A percentile compares a stretch with the other conserved stretches of the same genome.
Conservation (phyloP, 1,139 yeast genomes). For the Hyphopichia burtonii region DNA sequence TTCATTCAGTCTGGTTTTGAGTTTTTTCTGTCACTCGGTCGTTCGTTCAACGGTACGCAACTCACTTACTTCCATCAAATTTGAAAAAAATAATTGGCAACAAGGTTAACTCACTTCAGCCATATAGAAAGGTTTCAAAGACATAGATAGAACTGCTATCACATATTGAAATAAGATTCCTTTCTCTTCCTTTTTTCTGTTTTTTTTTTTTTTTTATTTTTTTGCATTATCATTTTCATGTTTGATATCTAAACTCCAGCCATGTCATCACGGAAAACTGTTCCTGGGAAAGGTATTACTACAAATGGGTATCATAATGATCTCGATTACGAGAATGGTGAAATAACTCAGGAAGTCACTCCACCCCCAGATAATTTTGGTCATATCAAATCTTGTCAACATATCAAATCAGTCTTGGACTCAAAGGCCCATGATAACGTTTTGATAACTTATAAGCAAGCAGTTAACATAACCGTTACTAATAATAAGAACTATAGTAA, state of each 20-base stretch:
- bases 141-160: too few species aligned
- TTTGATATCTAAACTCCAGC: too few species aligned
- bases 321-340: background rate
- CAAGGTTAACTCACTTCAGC: background rate
- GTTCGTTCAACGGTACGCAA: background rate
- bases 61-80: background rate
- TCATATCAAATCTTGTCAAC: slow-evolving; percentile 50
- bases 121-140: too few species aligned
- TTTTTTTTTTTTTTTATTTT: too few species aligned
- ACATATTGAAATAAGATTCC: too few species aligned
- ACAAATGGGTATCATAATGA: background rate
- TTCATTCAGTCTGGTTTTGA: too few species aligned
- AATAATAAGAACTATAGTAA: slow-evolving; percentile 12
- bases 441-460: slow-evolving; percentile 57
- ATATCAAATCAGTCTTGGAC: slow-evolving; percentile 51
- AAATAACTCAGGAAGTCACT: slow-evolving; percentile 8
- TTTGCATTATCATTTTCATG: too few species aligned
- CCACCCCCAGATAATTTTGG: slow-evolving; percentile 28
- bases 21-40: background rate
- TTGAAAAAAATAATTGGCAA: background rate
- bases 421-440: slow-evolving; percentile 58
- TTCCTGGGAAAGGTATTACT: slow-evolving; percentile 7
- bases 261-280: slow-evolving; percentile 12
- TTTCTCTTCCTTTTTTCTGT: too few species aligned
- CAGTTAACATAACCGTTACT: slow-evolving; percentile 47